Base-by-base conservation (phyloP, 2,329 filamentous ascomycete species). In the Paracamarosporium sp. region DNA sequence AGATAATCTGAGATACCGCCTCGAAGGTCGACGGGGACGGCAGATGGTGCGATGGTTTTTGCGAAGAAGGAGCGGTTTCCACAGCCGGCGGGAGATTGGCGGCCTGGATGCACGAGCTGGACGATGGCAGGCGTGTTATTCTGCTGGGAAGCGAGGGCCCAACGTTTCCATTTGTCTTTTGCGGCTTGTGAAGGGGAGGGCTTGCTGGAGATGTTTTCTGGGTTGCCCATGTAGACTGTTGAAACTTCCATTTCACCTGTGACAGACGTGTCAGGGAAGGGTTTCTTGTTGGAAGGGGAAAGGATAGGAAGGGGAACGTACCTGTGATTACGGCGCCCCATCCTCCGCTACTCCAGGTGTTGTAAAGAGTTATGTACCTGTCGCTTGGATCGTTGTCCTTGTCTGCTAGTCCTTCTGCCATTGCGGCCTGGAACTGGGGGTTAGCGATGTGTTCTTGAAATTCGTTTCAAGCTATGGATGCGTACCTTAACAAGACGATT, bases 41-140 rank as follows among this genome's bases (percentile, higher is more conserved):
- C 81, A 5, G 78, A 80, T 17, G 85, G 67, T 6, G 65, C 67
- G 13, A 71, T 60, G 3, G 61, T 48, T 36, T 62, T 61, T 4
- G 57, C 57, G 45, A 66, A 66, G 41, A 70, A 74, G 0, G 82
- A 79, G 57, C 82, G 64, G 33, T 73, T 65, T 53, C 84, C 79
- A n/a, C 83, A 74, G 5, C 63, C 60, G 7, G 63, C 46, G 5
- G 74, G 69, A 9, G 77, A 78, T 68, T 88, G 86, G 0, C 86
- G 78, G 11, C 87, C 87, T 0, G 87, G 85, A 66, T 90, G 88
- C 50, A 80, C 82, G 56, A 90, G 76, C 67, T 90, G 87, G 4
- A 80, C 82, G 20, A 89, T 75, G 13, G 85, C 76, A 9, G 88
- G 76, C 47, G 78, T 82, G 24, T 82, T 87, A 38, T 87, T 86